These are phyloP conservation scores for Byssochlamys sp. DNA, from an alignment of 2,329 filamentous ascomycete species.

Conservation along the genomic window DNA sequence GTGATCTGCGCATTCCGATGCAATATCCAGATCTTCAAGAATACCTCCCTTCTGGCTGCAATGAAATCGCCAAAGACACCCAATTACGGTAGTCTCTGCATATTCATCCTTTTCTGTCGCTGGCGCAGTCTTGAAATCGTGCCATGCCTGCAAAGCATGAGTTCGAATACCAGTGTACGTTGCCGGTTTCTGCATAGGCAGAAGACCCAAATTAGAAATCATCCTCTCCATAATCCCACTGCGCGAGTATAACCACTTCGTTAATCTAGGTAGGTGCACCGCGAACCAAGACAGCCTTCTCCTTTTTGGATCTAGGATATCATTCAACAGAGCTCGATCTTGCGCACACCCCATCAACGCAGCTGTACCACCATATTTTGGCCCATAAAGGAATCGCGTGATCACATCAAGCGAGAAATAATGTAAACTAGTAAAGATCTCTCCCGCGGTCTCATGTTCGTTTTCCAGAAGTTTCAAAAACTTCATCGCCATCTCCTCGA, in stretches of 20 bases:
- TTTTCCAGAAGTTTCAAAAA: conserved; percentile 35
- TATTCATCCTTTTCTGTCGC: conserved; percentile 13
- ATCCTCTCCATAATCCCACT: conserved; percentile 29
- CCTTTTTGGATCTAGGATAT: conserved; percentile 41
- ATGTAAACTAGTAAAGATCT: conserved; percentile 43
- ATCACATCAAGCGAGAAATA: conserved; percentile 47
- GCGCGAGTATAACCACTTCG: conserved; percentile 41
- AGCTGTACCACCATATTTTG: conserved; percentile 32
- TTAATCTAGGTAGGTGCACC: conserved; percentile 38
- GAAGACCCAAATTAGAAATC: conserved; percentile 22
- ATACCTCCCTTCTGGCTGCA: conserved; percentile 14
- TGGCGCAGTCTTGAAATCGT: conserved; percentile 18
- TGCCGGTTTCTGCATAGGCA: conserved; percentile 43
- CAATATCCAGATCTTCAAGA: conserved; percentile 39
- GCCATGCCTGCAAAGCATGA: conserved; percentile 31
- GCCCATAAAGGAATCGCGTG: conserved; percentile 44
- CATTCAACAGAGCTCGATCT: conserved; percentile 36
- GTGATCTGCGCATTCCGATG: conserved; percentile 47
- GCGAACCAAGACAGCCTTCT: conserved; percentile 42
- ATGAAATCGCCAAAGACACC: conserved; percentile 29
- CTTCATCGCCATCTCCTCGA: conserved; percentile 32
- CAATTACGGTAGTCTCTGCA: conserved; percentile 23
- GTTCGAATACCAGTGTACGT: conserved; percentile 44
- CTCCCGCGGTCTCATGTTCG: conserved; percentile 24
- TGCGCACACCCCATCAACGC: conserved; percentile 30